Evolutionary conservation across 306 rosid species (phyloP).

Genomic region (Aeschynomene evenia): DNA sequence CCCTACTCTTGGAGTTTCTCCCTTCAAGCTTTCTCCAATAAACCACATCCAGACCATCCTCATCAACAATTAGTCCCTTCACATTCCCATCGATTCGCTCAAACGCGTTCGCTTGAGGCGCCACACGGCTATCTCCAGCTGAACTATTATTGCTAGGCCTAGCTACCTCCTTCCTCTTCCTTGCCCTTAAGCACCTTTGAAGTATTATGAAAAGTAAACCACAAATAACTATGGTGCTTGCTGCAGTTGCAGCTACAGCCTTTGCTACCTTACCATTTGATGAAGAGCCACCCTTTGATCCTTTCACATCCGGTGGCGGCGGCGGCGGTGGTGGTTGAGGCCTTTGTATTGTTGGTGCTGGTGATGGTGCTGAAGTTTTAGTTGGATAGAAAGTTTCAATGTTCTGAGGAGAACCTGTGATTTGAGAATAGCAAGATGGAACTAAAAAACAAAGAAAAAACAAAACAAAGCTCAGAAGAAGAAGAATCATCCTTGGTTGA

Average conservation of each 20-base stretch:
- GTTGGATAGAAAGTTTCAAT: constrained; percentile 67
- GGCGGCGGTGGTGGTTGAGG: background rate
- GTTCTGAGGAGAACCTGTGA: constrained; percentile 48
- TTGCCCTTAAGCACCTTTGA: constrained; percentile 30
- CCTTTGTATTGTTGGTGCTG: background rate
- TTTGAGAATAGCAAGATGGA: constrained; percentile 39
- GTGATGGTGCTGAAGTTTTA: constrained; percentile 25
- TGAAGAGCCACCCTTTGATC: constrained; percentile 24
- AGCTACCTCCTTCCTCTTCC: constrained; percentile 33
- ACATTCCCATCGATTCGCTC: constrained; percentile 51
- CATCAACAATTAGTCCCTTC: constrained; percentile 76
- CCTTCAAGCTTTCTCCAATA: constrained; percentile 82
- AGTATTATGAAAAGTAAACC: constrained; percentile 50
- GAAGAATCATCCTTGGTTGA: background rate
- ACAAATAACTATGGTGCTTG: constrained; percentile 53
- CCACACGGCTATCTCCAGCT: constrained; percentile 36
- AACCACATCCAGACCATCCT: constrained; percentile 86
- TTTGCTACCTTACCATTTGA: constrained; percentile 43
- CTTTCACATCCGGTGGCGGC: background rate
- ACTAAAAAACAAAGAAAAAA: constrained; percentile 18
- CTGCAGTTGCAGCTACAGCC: constrained; percentile 74
- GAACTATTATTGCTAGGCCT: background rate
- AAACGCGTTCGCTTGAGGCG: constrained; percentile 38
- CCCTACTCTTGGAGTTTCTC: constrained; percentile 37
- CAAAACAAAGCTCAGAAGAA: constrained; percentile 27